Evolutionary conservation across 73 alveolate species (phyloP), one percentile per base, ranked within the genome.

Genomic region (Diophrys sp.): DNA sequence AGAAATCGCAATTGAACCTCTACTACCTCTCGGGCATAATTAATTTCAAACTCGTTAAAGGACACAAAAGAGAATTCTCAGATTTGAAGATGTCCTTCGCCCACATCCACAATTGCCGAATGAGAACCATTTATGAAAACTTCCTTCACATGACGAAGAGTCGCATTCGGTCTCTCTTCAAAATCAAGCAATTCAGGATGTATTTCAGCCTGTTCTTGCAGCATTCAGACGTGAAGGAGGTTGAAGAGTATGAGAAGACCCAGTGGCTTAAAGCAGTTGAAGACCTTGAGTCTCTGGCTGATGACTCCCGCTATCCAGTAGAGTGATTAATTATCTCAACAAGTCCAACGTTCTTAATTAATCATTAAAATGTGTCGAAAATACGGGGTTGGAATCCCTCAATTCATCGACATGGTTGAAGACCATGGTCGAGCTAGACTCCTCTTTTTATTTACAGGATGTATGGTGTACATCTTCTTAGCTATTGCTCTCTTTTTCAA

Each of bases 361-460:
- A 44, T 44, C 5, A 44, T 44, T 11, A 44, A 44, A 44, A 5
- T 44, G 18, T 11, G 5, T 5, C 18, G 62, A 11, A 44, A 44
- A 18, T 11, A 44, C 62, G 62, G 62, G 18, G 18, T 44, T 24
- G 28, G 56, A 14, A n/a, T 70, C 24, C 31, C 56, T 2, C 11
- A 70, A 28, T 31, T n/a, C 31, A 25, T 29, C 24, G 77, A 70
- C 5, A 29, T 14, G 56, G 56, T 25, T 70, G 56, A 31, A 70
- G 77, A 70, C 28, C 77, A 70, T 24, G 77, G 31, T 24, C 5
- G 27, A 44, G 62, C 62, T 44, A 44, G 62, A 44, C 18, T 18
- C n/a, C 62, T 44, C 62, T 44, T 44, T 44, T 11, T 44, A 18
- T 44, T 44, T 18, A 11, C 62, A 5, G 62, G 62, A 5, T 44